Conservation (phyloP, 2,329 filamentous ascomycete species). For the Talaromyces rugulosus region DNA sequence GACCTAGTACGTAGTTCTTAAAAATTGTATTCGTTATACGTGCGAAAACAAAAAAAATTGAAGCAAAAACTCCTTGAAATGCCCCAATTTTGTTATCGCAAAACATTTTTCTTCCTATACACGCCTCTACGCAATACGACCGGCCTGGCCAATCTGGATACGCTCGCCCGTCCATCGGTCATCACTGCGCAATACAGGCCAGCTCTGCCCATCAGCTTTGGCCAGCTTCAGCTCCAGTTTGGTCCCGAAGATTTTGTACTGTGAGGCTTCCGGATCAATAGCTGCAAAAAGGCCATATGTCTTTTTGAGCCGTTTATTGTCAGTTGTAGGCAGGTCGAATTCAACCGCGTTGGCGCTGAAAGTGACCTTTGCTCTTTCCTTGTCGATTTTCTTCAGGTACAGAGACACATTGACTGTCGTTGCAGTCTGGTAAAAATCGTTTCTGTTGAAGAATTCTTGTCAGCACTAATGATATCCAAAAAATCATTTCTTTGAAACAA, state of each 20-base stretch:
- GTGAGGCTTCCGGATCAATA: slow-evolving; percentile 71
- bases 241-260: slow-evolving; percentile 78
- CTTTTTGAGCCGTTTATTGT: slow-evolving; percentile 75
- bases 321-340: slow-evolving; percentile 80
- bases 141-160: slow-evolving; percentile 81
- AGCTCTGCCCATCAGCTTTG: slow-evolving; percentile 71
- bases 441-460: slow-evolving; percentile 41
- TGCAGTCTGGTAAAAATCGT: slow-evolving; percentile 93
- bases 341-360: slow-evolving; percentile 62
- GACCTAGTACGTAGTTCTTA: no score
- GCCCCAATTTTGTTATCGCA: slow-evolving; percentile 3
- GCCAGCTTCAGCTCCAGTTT: slow-evolving; percentile 78
- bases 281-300: slow-evolving; percentile 69
- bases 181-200: slow-evolving; percentile 79
- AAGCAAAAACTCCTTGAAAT: slow-evolving; percentile 11
- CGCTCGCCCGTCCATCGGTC: slow-evolving; percentile 73
- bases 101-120: background rate
- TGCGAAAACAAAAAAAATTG: background rate
- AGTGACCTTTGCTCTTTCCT: slow-evolving; percentile 66
- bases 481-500: background rate
- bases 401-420: slow-evolving; percentile 82
- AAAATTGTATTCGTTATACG: background rate
- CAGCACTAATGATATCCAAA: slow-evolving; percentile 1
- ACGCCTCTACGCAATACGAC: slow-evolving; percentile 39
- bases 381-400: slow-evolving; percentile 96